Conservation (phyloP, 169 alveolate genomes). For the Plasmodium gaboni region DNA sequence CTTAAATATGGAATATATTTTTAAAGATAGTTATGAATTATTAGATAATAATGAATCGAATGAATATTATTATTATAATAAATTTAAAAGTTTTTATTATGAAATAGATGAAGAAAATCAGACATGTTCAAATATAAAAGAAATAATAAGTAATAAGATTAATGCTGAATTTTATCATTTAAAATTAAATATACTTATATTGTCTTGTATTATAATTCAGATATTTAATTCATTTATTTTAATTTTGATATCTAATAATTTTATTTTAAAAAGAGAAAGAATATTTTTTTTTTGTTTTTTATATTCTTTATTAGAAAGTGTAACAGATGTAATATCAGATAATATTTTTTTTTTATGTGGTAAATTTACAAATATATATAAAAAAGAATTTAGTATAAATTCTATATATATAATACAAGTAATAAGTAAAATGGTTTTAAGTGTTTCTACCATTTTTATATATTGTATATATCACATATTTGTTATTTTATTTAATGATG, state of each 20-base stretch:
- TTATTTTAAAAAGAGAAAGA: conserved; percentile 57
- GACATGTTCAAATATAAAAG: conserved; percentile 13
- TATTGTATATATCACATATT: conserved; percentile 71
- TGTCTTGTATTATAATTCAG: conserved; percentile 74
- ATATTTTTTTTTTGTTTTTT: conserved; percentile 73
- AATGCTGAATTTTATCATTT: conserved; percentile 64
- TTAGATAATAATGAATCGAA: conserved; percentile 21
- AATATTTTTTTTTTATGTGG: conserved; percentile 77
- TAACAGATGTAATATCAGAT: conserved; percentile 75
- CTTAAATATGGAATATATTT: conserved; percentile 27
- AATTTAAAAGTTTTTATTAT: conserved; percentile 63
- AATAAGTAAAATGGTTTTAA: conserved; percentile 71
- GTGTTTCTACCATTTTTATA: conserved; percentile 56
- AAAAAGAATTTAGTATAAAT: conserved; percentile 57
- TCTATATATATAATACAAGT: conserved; percentile 68
- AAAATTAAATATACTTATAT: conserved; percentile 70
- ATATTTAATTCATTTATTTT: conserved; percentile 53
- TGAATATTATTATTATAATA: conserved; percentile 62
- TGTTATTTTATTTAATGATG: conserved; percentile 37
- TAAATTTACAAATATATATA: conserved; percentile 68
- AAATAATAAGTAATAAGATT: conserved; percentile 54
- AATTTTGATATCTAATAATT: conserved; percentile 54
- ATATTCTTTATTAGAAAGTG: conserved; percentile 72
- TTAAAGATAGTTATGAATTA: conserved; percentile 59
- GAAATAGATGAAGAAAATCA: conserved; percentile 18